Base-by-base conservation (phyloP, 164 flowering plant species). In the Umbellularia californica region DNA sequence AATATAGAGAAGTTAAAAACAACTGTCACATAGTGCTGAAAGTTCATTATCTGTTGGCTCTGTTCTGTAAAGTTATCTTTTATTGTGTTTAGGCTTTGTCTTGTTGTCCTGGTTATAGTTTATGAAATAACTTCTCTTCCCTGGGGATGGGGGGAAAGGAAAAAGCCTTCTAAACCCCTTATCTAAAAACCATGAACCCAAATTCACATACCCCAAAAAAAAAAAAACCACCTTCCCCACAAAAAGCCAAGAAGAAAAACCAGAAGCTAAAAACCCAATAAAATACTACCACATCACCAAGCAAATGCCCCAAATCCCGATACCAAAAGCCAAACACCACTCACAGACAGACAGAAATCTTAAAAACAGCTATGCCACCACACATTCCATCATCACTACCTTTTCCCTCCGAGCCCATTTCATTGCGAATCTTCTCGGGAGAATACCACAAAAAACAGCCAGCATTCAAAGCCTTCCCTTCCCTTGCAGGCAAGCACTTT, bases 361-460 rank as follows among this genome's bases (percentile, higher is more conserved):
- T 13, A 30, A 30, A 66, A 30, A 27, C 14, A 19, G 30, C 27
- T 14, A 66, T 20, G 13, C 15, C 6, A 25, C 19, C 27, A 30
- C 41, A 20, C 19, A 30, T 30, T 27, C 47, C 69, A 28, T 20
- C 41, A 24, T 69, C 55, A n/a, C 30, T 14, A 3, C 35, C 15
- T 23, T 20, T 10, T 25, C 63, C 66, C 60, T 17, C 47, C 72
- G 15, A 72, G 9, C 51, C 70, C 1, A 62, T 79, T 30, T 84
- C 78, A 65, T 70, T 70, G 47, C 79, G 85, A 58, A 94, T 92
- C 71, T 85, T 88, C 17, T 68, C 50, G 0, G 87, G 84, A 0
- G 94, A 94, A 70, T 90, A 94, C 81, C 96, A 87, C 82, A 94
- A 64, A 71, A 88, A 94, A 73, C 98, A 94, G 13, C 98, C 98